Evolutionary conservation across 129 eudicot genomes (phyloP), one percentile per base, ranked within the genome.

Genomic region (Flaveria brownii): DNA sequence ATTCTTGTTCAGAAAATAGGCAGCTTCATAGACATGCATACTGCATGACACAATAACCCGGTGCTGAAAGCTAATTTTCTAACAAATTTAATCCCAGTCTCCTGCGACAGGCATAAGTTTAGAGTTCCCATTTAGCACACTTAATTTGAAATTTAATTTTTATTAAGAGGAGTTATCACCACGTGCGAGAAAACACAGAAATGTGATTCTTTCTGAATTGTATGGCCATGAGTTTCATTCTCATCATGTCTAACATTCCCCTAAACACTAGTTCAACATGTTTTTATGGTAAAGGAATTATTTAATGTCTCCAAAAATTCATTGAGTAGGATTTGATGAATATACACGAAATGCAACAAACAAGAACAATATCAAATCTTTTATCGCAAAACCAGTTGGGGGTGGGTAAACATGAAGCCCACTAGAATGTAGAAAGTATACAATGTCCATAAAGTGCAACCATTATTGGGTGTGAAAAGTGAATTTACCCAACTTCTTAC

Each of bases 401-500:
- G 7, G 20, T 23, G 77, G 42, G 13, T 66, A 36, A 54, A 17
- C 14, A 73, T 49, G 54, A 43, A 30, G 71, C 71, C 52, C 67
- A 73, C 26, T 39, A 60, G 15, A 12, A 78, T 73, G 76, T 64
- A 22, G 28, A 45, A 55, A 75, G 41, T 56, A 30, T 64, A 9
- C 50, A 75, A 49, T 49, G 26, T 55, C 26, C 18, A 55, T 2
- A 18, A 55, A 55, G 62, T 17, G 25, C 62, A 18, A 55, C 23
- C 62, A 18, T 7, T 55, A 55, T 55, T 10, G 9, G 20, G 17
- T 1, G 25, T 76, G 52, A 36, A 42, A 59, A 22, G 74, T 57
- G 26, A 47, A 62, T 25, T 16, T 51, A 9, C 69, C 54, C 52
- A 49, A 43, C 72, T 74, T 72, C 83, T 83, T 77, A 85, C 99